These are phyloP conservation scores for Incumbomyces lentus DNA, from an alignment of 2,329 filamentous ascomycete species.

Conservation along the genomic window DNA sequence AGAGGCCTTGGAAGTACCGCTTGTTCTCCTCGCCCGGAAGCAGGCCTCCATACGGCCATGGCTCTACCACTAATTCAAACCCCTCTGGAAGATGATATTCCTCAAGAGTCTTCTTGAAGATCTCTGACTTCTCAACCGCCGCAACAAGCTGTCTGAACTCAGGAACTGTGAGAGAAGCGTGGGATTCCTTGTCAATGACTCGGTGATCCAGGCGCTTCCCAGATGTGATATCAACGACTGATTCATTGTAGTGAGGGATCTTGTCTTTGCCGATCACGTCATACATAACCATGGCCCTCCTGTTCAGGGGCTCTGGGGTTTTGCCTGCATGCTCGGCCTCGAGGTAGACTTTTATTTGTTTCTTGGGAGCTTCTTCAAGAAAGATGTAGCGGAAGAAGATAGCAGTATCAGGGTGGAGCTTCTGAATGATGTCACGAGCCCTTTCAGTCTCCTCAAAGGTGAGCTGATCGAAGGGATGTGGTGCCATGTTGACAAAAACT, in stretches of 20 bases:
- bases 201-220: slow-evolving; percentile 34
- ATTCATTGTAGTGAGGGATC: slow-evolving; percentile 45
- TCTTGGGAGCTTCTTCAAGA: slow-evolving; percentile 41
- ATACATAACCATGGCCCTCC: slow-evolving; percentile 46
- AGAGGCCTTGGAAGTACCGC: slow-evolving; percentile 45
- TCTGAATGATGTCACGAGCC: slow-evolving; percentile 41
- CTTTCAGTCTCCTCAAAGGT: slow-evolving; percentile 44
- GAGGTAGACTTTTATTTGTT: slow-evolving; percentile 38
- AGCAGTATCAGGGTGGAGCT: slow-evolving; percentile 27
- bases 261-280: slow-evolving; percentile 44
- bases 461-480: slow-evolving; percentile 47
- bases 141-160: slow-evolving; percentile 41
- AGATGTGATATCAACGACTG: slow-evolving; percentile 39
- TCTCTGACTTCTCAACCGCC: slow-evolving; percentile 41
- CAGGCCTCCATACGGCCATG: slow-evolving; percentile 48
- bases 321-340: slow-evolving; percentile 38
- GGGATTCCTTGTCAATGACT: slow-evolving; percentile 40
- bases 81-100: slow-evolving; percentile 45
- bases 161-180: slow-evolving; percentile 31
- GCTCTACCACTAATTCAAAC: slow-evolving; percentile 41
- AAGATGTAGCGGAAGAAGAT: slow-evolving; percentile 41
- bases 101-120: slow-evolving; percentile 42
- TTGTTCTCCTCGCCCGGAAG: slow-evolving; percentile 37
- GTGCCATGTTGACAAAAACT: slow-evolving; percentile 17
- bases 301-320: slow-evolving; percentile 36